A percentile compares a stretch with the other conserved stretches of the same genome.
phyloP scores from a whole-genome alignment of 2,329 filamentous ascomycete species.

The Pseudogymnoascus sp. region DNA sequence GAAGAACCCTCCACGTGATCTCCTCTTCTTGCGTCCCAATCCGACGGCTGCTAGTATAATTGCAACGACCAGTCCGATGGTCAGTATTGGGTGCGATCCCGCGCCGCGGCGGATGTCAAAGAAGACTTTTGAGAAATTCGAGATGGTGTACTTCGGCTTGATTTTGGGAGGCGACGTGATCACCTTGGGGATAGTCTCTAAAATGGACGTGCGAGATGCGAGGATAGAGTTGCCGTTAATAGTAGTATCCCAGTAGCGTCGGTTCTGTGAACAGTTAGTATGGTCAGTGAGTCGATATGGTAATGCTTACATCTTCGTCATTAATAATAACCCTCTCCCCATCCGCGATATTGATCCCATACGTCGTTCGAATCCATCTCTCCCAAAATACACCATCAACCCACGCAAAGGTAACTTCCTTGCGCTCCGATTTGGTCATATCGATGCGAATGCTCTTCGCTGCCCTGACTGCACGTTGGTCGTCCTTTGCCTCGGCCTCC shows the following conservation, averaged over 20 bases:
- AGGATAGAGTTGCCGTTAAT: constrained; percentile 85
- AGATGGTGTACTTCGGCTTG: constrained; percentile 70
- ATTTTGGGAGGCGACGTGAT: constrained; percentile 54
- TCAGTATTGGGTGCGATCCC: constrained; percentile 53
- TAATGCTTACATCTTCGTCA: constrained; percentile 78
- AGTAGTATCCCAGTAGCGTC: constrained; percentile 90
- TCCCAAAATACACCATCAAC: constrained; percentile 97
- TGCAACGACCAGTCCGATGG: constrained; percentile 51
- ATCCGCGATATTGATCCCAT: constrained; percentile 77
- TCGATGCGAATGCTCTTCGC: constrained; percentile 90
- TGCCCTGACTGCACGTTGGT: constrained; percentile 75
- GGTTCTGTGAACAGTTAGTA: constrained; percentile 57
- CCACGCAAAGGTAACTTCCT: constrained; percentile 93
- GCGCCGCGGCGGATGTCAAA: constrained; percentile 57
- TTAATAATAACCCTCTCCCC: constrained; percentile 94
- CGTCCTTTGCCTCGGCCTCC: constrained; percentile 88
- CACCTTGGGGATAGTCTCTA: constrained; percentile 42
- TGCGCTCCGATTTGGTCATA: constrained; percentile 79
- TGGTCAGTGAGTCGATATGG: constrained; percentile 3
- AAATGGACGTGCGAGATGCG: constrained; percentile 56
- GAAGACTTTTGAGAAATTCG: constrained; percentile 64
- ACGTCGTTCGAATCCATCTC: constrained; percentile 91
- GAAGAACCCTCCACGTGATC: constrained; percentile 53
- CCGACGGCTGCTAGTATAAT: constrained; percentile 47
- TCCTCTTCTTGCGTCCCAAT: constrained; percentile 50